Evolutionary conservation across 129 eudicot species (phyloP).

Genomic region (Flaveria brownii): DNA sequence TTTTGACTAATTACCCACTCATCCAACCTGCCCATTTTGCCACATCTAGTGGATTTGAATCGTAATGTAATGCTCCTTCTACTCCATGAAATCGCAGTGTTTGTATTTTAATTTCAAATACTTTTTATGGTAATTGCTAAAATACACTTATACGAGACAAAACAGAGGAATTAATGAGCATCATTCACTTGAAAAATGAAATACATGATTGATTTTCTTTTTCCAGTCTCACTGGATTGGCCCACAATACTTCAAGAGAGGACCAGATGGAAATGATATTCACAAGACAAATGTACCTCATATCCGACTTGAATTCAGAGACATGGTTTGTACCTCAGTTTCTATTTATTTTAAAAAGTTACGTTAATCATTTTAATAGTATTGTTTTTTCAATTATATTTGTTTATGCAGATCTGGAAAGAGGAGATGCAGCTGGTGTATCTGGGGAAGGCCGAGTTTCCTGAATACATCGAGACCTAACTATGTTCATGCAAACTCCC

Average conservation of each 20-base stretch:
- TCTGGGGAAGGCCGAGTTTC: slow-evolving; percentile 61
- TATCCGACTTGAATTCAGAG: slow-evolving; percentile 88
- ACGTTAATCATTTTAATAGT: not conserved
- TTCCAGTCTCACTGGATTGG: slow-evolving; percentile 94
- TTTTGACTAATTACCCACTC: not conserved
- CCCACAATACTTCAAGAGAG: slow-evolving; percentile 73
- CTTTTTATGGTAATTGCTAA: not conserved
- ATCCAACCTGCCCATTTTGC: not conserved
- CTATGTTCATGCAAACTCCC: not conserved
- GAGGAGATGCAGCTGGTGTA: slow-evolving; percentile 89
- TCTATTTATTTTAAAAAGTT: not conserved
- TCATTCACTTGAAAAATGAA: not conserved
- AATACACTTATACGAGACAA: not conserved
- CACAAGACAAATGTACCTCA: slow-evolving; percentile 96
- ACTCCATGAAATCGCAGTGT: not conserved
- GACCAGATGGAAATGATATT: slow-evolving; percentile 96
- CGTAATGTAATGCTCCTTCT: not conserved
- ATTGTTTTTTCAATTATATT: not conserved
- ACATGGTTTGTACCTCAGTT: slow-evolving; percentile 50
- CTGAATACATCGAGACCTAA: slow-evolving; percentile 52
- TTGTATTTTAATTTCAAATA: not conserved
- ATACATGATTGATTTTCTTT: slow-evolving; percentile 4
- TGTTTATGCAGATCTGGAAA: slow-evolving; percentile 67
- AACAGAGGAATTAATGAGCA: not conserved
- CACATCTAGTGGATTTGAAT: not conserved